Evolutionary conservation across 768 basidiomycete genomes (phyloP), one percentile per base, ranked within the genome.

Genomic region (Suillus subluteus): DNA sequence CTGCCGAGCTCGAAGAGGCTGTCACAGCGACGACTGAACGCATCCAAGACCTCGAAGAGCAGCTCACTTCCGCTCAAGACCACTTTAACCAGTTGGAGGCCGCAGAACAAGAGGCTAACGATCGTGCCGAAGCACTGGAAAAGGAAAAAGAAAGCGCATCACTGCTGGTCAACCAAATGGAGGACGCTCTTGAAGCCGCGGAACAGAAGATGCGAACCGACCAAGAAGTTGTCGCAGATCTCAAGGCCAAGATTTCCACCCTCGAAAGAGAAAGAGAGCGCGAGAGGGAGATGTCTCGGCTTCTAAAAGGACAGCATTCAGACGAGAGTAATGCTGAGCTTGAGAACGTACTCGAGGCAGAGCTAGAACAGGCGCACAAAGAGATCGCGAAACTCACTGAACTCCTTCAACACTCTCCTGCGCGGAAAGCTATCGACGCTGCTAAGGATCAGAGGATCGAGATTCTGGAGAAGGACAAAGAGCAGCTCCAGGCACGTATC

Each of bases 401-500:
- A 0, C 73, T 91, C 40, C 80, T 95, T 54, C 84, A 83, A 38
- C 90, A 92, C 68, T 92, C 89, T 23, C 91, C 91, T 18, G 89
- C 88, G 63, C 84, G 89, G 15, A 90, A 89, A 71, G 91, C 94
- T 0, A 86, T 95, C 65, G 90, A 92, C 30, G 87, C 86, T 68
- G 91, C 90, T 21, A 91, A 89, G 71, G 91, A 95, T 55, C 79
- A 86, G 37, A 88, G 87, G 75, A 89, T 96, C 55, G 88, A 91
- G 71, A 82, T 88, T 68, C 80, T 97, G 64, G 90, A 94, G 78
- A 84, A 83, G 68, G 90, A 93, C 75, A 91, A 87, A 71, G 90
- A 91, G 58, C 91, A 92, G 59, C 77, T 96, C 54, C 75, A 89
- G 58, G 92, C 92, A 67, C 83, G 92, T 40, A 84, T 95, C 70